A percentile compares a stretch with the other conserved stretches of the same genome.
Evolutionary conservation across 805 yeast genomes (phyloP).

Genomic region (Kluyveromyces lactis): DNA sequence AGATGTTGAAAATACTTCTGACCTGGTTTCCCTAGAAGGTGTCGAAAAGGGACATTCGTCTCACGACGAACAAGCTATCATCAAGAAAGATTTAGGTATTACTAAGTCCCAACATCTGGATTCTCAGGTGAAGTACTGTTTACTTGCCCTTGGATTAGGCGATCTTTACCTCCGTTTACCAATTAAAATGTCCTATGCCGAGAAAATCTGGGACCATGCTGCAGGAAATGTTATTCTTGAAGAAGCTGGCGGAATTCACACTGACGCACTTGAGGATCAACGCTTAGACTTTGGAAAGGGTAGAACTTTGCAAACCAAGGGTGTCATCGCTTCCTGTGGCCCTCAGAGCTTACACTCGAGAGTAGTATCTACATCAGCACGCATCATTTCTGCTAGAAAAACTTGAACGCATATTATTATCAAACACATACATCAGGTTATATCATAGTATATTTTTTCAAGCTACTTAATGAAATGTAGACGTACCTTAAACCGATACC

Average conservation of each 20-base stretch:
- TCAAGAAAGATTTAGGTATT: conserved; percentile 58
- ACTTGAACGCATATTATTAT: no score
- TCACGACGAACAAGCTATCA: conserved; percentile 72
- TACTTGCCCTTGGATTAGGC: conserved; percentile 83
- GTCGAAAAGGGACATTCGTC: conserved; percentile 95
- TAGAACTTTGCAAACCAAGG: conserved; percentile 69
- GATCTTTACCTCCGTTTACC: conserved; percentile 90
- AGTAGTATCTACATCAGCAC: conserved; percentile 19
- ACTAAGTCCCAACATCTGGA: conserved; percentile 72
- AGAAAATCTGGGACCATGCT: conserved; percentile 98
- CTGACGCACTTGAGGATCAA: conserved; percentile 66
- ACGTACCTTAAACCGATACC: no score
- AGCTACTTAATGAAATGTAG: no score
- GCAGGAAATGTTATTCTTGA: conserved; percentile 82
- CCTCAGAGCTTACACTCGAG: conserved; percentile 20
- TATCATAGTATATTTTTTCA: no score
- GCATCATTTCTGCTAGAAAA: conserved; percentile 17
- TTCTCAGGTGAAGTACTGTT: conserved; percentile 94
- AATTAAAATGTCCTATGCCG: conserved; percentile 63
- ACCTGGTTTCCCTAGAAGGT: conserved; percentile 50
- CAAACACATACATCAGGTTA: no score
- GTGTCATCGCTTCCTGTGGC: conserved; percentile 76
- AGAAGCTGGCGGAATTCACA: conserved; percentile 88
- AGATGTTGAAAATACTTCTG: conserved; percentile 13
- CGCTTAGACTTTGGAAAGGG: conserved; percentile 80